Base-by-base conservation (phyloP, 2,329 filamentous ascomycete genomes). In the Colletotrichum sp. region DNA sequence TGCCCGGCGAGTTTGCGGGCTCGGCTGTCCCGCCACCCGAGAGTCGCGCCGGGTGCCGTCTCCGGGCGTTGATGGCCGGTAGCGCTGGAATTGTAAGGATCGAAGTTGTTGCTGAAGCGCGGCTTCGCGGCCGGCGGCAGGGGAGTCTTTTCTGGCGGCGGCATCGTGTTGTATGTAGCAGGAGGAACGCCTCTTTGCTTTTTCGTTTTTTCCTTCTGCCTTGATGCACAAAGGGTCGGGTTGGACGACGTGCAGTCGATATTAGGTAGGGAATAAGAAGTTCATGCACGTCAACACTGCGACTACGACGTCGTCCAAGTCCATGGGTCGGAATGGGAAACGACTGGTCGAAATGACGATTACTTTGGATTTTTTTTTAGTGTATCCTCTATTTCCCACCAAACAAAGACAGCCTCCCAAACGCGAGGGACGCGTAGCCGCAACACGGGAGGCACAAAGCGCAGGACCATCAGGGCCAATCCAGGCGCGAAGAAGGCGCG, bases 41-140 rank as follows among this genome's bases (percentile, higher is more conserved):
- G 79, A 21, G 48, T 52, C 28, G 90, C 90, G 3, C 91, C 90
- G 2, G 93, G 88, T 5, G 87, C 85, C 75, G 92, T 93, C 75
- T 96, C 94, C 57, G 94, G 92, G 55, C 92, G 90, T 84, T 98
- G 96, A 82, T 98, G 95, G 61, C 95, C 95, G 1, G 93, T 93
- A 7, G 93, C 92, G 15, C 92, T 91, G 16, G 92, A 93, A 84
- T 95, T 95, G 92, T 92, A 94, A 7, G 92, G 88, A 83, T 94
- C 93, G 80, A 93, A 94, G 75, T 82, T 81, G 43, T 85, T 84
- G 30, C 84, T 83, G 80, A 85, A 83, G 43, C 80, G 82, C 26
- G 89, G 88, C 65, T 87, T 82, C 24, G 87, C 85, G 36, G 85
- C 83, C 75, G 80, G 84, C 72, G 82, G 77, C 1, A 81, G 77